Evolutionary conservation across 768 basidiomycete genomes (phyloP).

Genomic region (Dacryopinax spathularia): DNA sequence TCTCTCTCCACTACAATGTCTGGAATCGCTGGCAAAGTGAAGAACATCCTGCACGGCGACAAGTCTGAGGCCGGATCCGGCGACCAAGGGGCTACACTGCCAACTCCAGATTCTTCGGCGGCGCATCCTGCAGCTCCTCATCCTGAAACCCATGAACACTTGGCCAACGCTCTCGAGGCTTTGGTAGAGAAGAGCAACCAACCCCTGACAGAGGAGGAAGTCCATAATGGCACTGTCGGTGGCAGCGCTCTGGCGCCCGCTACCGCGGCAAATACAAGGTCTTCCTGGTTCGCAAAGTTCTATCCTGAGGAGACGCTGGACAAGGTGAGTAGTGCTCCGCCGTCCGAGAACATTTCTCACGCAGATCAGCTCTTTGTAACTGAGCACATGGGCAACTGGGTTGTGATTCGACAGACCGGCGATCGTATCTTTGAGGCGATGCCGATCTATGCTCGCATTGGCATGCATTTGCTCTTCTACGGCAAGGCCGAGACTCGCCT

Average conservation of each 20-base stretch:
- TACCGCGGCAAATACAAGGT: not conserved
- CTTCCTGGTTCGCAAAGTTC: not conserved
- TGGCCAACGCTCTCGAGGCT: not conserved
- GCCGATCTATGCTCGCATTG: slow-evolving; percentile 54
- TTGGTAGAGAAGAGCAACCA: not conserved
- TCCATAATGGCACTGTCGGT: not conserved
- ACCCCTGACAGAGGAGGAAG: not conserved
- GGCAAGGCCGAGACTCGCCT: slow-evolving; percentile 29
- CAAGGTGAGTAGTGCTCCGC: slow-evolving; percentile 14
- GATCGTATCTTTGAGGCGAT: slow-evolving; percentile 56
- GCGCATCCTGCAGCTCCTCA: not conserved
- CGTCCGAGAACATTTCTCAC: not conserved
- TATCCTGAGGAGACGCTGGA: slow-evolving; percentile 18
- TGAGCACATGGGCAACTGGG: slow-evolving; percentile 26
- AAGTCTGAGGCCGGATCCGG: not conserved
- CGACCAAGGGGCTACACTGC: not conserved
- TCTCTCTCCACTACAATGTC: too few relatives aligned
- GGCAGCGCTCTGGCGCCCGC: not conserved
- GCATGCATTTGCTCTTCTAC: slow-evolving; percentile 65
- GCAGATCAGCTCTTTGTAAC: slow-evolving; percentile 20
- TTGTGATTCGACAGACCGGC: slow-evolving; percentile 21
- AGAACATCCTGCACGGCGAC: not conserved
- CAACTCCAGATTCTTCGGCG: not conserved
- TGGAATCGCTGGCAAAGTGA: not conserved
- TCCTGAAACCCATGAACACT: not conserved